Evolutionary conservation across 2,329 filamentous ascomycete species (phyloP).

Genomic region (Cladophialophora psammophila): DNA sequence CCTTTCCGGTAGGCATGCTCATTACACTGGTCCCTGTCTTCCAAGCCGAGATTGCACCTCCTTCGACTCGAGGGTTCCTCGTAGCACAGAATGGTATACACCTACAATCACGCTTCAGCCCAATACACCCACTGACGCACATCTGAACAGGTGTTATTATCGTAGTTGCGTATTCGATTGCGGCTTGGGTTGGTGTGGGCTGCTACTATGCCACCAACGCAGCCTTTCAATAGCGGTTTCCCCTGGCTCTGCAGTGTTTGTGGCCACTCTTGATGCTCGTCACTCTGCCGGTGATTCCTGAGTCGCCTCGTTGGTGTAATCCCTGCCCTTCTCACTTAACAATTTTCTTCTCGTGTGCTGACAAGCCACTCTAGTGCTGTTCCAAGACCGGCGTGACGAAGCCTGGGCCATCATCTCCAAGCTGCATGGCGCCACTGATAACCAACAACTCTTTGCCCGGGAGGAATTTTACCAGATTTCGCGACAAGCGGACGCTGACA

Average conservation of each 20-base stretch:
- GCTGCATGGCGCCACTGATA: conserved; percentile 44
- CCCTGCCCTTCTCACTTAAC: no score
- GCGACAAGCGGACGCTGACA: conserved; percentile 4
- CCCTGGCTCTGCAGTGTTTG: conserved; percentile 51
- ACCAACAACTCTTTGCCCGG: not conserved
- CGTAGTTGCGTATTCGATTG: conserved; percentile 56
- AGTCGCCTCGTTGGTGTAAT: conserved; percentile 59
- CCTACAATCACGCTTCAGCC: no score
- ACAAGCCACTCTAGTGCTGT: conserved; percentile 39
- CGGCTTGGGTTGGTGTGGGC: conserved; percentile 54
- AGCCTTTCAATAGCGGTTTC: conserved; percentile 57
- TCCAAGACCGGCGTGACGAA: conserved; percentile 54
- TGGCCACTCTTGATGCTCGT: conserved; percentile 50
- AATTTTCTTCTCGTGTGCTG: not conserved
- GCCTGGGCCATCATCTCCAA: conserved; percentile 53
- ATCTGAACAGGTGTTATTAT: conserved; percentile 46
- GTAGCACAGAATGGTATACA: conserved; percentile 52
- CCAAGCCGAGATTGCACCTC: conserved; percentile 19
- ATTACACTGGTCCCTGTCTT: conserved; percentile 13
- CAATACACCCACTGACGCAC: not conserved
- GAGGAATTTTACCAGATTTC: conserved; percentile 23
- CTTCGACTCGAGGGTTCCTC: conserved; percentile 50
- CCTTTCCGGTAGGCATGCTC: conserved; percentile 7
- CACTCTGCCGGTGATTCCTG: conserved; percentile 52
- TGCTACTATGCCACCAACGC: conserved; percentile 52